phyloP scores from a whole-genome alignment of 768 basidiomycete genomes.

The Leccinum rimulosum region DNA sequence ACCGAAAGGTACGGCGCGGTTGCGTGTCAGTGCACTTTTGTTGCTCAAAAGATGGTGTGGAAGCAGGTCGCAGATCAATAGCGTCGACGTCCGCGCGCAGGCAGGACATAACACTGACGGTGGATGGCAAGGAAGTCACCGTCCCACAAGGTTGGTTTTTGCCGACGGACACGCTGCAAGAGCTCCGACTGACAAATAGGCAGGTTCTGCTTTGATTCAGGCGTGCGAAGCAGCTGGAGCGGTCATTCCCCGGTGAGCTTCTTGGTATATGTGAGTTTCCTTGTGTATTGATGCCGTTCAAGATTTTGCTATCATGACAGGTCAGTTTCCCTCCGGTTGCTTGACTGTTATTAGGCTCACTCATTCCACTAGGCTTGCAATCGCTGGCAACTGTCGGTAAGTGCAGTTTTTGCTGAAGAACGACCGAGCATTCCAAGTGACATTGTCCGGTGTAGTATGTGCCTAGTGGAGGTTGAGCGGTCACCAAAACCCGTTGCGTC shows the following conservation, averaged over 20 bases:
- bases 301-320: conserved; percentile 89
- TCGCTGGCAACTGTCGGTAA: conserved; percentile 96
- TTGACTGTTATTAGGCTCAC: conserved; percentile 2
- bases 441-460: conserved; percentile 65
- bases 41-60: conserved; percentile 3
- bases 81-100: conserved; percentile 62
- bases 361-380: conserved; percentile 65
- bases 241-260: conserved; percentile 67
- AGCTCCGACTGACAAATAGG: conserved; percentile 9
- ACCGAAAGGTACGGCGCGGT: conserved; percentile 28
- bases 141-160: conserved; percentile 85
- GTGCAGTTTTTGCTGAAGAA: conserved; percentile 24
- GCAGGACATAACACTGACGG: conserved; percentile 87
- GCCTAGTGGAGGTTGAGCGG: conserved; percentile 94
- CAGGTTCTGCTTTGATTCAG: conserved; percentile 93
- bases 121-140: conserved; percentile 96
- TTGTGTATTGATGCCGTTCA: conserved; percentile 15
- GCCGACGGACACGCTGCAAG: background rate
- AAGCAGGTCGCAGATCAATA: conserved; percentile 57
- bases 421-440: conserved; percentile 9
- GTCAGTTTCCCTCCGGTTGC: conserved; percentile 33
- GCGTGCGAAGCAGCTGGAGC: conserved; percentile 91
- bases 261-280: background rate
- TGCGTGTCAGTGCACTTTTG: background rate
- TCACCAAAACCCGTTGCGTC: conserved; percentile 95